A percentile compares a stretch with the other conserved stretches of the same genome.
phyloP scores from a whole-genome alignment of 2,329 filamentous ascomycete species.

The Hyphodiscus sp. region DNA sequence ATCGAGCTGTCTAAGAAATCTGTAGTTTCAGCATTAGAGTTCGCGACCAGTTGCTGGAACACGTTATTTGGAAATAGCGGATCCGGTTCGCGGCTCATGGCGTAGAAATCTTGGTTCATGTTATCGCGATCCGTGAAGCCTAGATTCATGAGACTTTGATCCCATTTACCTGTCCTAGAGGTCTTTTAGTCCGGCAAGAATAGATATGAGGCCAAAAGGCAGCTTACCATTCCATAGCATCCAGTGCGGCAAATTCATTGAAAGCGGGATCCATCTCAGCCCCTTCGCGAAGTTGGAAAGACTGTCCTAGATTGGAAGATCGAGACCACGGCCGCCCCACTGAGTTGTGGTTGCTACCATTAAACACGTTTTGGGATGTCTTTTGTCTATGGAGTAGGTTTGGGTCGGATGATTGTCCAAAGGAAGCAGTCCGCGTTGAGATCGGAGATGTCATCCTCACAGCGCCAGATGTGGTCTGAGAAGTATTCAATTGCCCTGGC shows the following conservation, averaged over 20 bases:
- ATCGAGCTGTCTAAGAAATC: slow-evolving; percentile 16
- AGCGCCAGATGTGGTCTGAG: too few relatives aligned
- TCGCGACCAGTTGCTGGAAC: slow-evolving; percentile 28
- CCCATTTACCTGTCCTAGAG: slow-evolving; percentile 27
- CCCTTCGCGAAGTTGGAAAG: slow-evolving; percentile 16
- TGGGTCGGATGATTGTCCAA: slow-evolving; percentile 14
- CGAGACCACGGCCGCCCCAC: background rate
- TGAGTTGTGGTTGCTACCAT: slow-evolving; percentile 1
- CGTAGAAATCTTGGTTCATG: slow-evolving; percentile 30
- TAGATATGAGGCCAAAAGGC: too few relatives aligned
- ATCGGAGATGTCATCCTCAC: slow-evolving; percentile 6
- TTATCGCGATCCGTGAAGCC: slow-evolving; percentile 30
- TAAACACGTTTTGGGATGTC: slow-evolving; percentile 14
- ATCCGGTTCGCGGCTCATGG: slow-evolving; percentile 28
- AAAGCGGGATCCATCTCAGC: slow-evolving; percentile 42
- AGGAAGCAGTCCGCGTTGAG: slow-evolving; percentile 9
- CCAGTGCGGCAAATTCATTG: slow-evolving; percentile 50
- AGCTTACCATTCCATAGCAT: slow-evolving; percentile 42
- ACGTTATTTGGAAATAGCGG: slow-evolving; percentile 26
- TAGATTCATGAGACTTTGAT: slow-evolving; percentile 30
- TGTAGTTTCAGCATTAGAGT: slow-evolving; percentile 22
- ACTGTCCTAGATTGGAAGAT: background rate
- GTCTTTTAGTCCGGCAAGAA: slow-evolving; percentile 9
- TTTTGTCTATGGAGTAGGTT: slow-evolving; percentile 19
- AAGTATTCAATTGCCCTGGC: background rate